A percentile compares a stretch with the other conserved stretches of the same genome.
These are phyloP conservation scores for Phytophthora chlamydospora DNA, from an alignment of 352 stramenopile genomes.

Conservation along the genomic window DNA sequence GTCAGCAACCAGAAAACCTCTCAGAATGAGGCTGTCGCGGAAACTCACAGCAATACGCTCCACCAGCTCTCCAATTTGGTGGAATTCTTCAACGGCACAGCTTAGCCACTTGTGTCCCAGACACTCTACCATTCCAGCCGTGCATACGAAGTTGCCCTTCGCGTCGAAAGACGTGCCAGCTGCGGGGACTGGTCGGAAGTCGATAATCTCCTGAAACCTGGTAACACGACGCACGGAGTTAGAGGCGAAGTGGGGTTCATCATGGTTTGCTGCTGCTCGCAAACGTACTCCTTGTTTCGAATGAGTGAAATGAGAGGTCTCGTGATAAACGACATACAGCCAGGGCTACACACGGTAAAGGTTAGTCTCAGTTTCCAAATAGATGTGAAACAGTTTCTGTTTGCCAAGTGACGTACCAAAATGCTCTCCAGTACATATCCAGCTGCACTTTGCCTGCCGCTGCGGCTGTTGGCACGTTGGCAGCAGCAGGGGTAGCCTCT, in stretches of 20 bases:
- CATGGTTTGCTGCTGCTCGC: neutral
- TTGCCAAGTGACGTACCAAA: constrained; percentile 56
- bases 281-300: constrained; percentile 57
- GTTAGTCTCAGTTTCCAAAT: neutral
- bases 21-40: neutral
- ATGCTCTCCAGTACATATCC: constrained; percentile 83
- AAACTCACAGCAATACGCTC: constrained; percentile 62
- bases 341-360: constrained; percentile 44
- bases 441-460: constrained; percentile 58
- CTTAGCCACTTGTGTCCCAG: constrained; percentile 81
- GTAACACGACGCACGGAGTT: neutral
- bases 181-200: constrained; percentile 72
- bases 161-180: constrained; percentile 64
- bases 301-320: constrained; percentile 68
- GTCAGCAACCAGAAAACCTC: constrained; percentile 7
- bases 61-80: constrained; percentile 64
- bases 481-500: constrained; percentile 21
- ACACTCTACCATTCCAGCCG: constrained; percentile 72
- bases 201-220: constrained; percentile 78
- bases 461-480: constrained; percentile 4
- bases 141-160: constrained; percentile 72
- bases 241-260: constrained; percentile 6
- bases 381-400: neutral
- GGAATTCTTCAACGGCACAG: constrained; percentile 73
- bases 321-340: constrained; percentile 78